Conservation (phyloP, 805 yeast genomes). For the Candida chilensis region DNA sequence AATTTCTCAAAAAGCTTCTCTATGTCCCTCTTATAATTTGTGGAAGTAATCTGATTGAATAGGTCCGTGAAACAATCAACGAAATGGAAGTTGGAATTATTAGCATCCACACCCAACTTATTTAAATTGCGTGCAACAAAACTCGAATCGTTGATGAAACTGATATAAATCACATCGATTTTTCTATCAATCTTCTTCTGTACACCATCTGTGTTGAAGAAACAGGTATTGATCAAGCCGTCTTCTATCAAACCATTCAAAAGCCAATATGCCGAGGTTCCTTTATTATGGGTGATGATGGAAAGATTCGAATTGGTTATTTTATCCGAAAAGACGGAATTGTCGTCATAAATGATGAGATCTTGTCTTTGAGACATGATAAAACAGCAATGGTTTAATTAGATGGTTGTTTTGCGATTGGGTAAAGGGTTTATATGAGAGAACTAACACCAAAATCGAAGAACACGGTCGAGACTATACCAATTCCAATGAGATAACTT, state of each 20-base stretch:
- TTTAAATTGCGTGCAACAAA: slow-evolving; percentile 18
- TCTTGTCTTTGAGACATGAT: slow-evolving; percentile 46
- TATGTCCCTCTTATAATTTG: too few species aligned
- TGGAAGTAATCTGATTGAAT: slow-evolving; percentile 12
- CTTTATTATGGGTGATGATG: slow-evolving; percentile 30
- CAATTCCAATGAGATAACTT: too few species aligned
- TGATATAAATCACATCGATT: slow-evolving; percentile 24
- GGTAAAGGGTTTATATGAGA: too few species aligned
- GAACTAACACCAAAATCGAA: too few species aligned
- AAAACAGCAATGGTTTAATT: too few species aligned
- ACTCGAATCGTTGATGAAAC: slow-evolving; percentile 8
- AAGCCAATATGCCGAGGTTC: slow-evolving; percentile 62
- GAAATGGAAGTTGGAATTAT: slow-evolving; percentile 17
- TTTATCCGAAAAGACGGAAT: slow-evolving; percentile 27
- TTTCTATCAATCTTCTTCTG: slow-evolving; percentile 9
- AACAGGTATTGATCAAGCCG: slow-evolving; percentile 34
- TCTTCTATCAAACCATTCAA: slow-evolving; percentile 45
- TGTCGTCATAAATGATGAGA: slow-evolving; percentile 41
- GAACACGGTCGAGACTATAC: too few species aligned
- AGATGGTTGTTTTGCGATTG: too few species aligned
- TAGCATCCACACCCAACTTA: slow-evolving; percentile 29
- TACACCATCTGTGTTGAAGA: slow-evolving; percentile 24
- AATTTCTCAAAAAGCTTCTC: slow-evolving; percentile 5
- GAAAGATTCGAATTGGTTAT: slow-evolving; percentile 13
- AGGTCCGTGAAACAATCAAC: slow-evolving; percentile 40